These are phyloP conservation scores for Exophiala sp. DNA, from an alignment of 2,329 filamentous ascomycete genomes.

Conservation along the genomic window DNA sequence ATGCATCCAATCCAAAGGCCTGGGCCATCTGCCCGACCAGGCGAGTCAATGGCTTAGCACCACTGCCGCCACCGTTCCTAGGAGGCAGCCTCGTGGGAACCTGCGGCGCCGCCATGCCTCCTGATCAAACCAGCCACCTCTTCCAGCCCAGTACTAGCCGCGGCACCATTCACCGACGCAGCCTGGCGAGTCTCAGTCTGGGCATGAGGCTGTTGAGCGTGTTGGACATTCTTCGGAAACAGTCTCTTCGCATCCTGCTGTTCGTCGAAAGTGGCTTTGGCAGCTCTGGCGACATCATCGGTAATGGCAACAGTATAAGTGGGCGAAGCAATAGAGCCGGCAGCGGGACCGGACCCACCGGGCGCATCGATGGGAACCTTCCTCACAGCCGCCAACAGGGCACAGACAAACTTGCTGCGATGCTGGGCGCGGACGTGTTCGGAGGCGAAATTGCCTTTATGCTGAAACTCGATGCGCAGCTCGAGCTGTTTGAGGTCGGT, in stretches of 20 bases:
- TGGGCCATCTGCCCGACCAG: no score
- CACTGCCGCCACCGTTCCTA: slow-evolving; percentile 8
- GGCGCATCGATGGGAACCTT: slow-evolving; percentile 20
- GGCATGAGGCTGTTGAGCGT: slow-evolving; percentile 1
- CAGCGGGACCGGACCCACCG: slow-evolving; percentile 5
- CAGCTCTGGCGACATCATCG: slow-evolving; percentile 9
- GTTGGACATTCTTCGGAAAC: background rate
- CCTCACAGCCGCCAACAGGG: slow-evolving; percentile 17
- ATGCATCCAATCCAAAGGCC: no score
- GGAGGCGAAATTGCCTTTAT: slow-evolving; percentile 27
- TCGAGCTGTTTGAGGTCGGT: slow-evolving; percentile 33
- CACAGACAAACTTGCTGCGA: slow-evolving; percentile 24
- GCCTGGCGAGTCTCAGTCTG: slow-evolving; percentile 6
- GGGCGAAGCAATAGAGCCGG: slow-evolving; percentile 11
- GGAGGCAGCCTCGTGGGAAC: background rate
- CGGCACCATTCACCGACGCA: slow-evolving; percentile 1
- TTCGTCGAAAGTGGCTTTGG: slow-evolving; percentile 10
- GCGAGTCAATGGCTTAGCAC: no score
- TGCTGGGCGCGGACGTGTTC: slow-evolving; percentile 11
- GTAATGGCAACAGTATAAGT: slow-evolving; percentile 18
- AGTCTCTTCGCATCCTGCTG: slow-evolving; percentile 15
- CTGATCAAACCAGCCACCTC: slow-evolving; percentile 3
- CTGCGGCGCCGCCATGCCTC: background rate
- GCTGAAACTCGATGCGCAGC: slow-evolving; percentile 32
- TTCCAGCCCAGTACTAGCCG: slow-evolving; percentile 9